phyloP scores from a whole-genome alignment of 1,284 basidiomycete genomes.

The Coriolopsis trogii region DNA sequence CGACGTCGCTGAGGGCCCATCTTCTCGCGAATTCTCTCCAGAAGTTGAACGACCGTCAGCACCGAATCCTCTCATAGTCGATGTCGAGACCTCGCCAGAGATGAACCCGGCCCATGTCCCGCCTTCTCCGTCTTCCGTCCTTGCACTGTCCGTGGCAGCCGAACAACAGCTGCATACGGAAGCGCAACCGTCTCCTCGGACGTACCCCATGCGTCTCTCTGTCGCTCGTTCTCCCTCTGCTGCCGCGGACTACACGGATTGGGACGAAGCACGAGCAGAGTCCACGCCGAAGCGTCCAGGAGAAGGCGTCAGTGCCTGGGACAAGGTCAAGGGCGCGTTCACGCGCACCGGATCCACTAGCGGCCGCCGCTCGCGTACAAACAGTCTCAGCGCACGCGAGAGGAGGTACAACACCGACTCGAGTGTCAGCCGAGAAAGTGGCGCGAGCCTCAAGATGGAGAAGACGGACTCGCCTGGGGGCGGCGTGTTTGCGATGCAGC shows the following conservation, averaged over 20 bases:
- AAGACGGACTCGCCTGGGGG: slow-evolving; percentile 44
- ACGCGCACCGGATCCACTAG: slow-evolving; percentile 61
- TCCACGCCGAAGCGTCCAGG: slow-evolving; percentile 57
- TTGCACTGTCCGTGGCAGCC: slow-evolving; percentile 42
- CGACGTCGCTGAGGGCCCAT: slow-evolving; percentile 18
- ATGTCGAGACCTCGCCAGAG: slow-evolving; percentile 61
- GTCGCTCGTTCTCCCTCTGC: slow-evolving; percentile 57
- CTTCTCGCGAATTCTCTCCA: slow-evolving; percentile 20
- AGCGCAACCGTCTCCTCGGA: slow-evolving; percentile 50
- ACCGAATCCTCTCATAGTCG: slow-evolving; percentile 61
- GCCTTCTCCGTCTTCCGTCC: slow-evolving; percentile 53
- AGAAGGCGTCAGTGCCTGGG: slow-evolving; percentile 63
- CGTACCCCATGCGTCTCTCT: slow-evolving; percentile 60
- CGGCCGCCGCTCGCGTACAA: slow-evolving; percentile 76
- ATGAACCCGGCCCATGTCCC: slow-evolving; percentile 45
- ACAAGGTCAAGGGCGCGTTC: slow-evolving; percentile 65
- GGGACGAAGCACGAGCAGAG: slow-evolving; percentile 58
- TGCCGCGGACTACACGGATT: slow-evolving; percentile 49
- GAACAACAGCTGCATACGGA: slow-evolving; percentile 38
- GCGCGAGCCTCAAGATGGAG: slow-evolving; percentile 63
- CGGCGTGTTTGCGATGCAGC: slow-evolving; percentile 41
- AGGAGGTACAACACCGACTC: slow-evolving; percentile 69
- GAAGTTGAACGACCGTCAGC: slow-evolving; percentile 43
- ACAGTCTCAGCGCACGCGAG: slow-evolving; percentile 69
- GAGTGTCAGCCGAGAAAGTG: slow-evolving; percentile 74